These are phyloP conservation scores for Cryoendolithus antarcticus DNA, from an alignment of 2,329 filamentous ascomycete genomes.

Conservation along the genomic window DNA sequence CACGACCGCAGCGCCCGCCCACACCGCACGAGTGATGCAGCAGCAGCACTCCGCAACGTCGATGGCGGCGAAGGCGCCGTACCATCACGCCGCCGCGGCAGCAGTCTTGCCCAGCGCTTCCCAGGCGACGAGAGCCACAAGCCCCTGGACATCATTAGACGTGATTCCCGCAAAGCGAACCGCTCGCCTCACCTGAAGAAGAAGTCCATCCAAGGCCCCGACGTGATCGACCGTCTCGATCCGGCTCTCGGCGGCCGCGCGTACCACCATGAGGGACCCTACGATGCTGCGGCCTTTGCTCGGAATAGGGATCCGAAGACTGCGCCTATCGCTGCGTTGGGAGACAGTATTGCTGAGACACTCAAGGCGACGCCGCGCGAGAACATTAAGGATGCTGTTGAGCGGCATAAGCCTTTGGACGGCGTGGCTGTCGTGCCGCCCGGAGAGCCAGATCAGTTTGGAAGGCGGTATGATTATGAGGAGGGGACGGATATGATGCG, in stretches of 20 bases:
- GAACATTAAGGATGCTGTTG: constrained; percentile 61
- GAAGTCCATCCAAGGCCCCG: constrained; percentile 53
- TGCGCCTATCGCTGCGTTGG: constrained; percentile 67
- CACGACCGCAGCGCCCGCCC: constrained; percentile 10
- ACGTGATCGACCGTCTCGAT: constrained; percentile 73
- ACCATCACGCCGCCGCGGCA: constrained; percentile 29
- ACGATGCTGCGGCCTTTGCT: constrained; percentile 65
- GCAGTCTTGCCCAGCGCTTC: constrained; percentile 47
- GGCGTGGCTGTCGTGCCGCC: constrained; percentile 67
- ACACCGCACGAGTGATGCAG: neutral
- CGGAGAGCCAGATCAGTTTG: constrained; percentile 55
- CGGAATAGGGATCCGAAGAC: constrained; percentile 51
- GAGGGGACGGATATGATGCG: constrained; percentile 82
- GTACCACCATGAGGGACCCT: constrained; percentile 87
- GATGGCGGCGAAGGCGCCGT: constrained; percentile 12
- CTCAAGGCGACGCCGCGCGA: constrained; percentile 69
- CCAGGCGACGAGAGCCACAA: constrained; percentile 53
- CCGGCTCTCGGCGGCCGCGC: constrained; percentile 45
- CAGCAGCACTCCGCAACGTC: neutral
- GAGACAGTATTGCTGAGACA: constrained; percentile 60
- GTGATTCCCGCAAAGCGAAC: constrained; percentile 53
- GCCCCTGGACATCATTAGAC: constrained; percentile 54
- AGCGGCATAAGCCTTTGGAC: constrained; percentile 65
- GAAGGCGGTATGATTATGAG: constrained; percentile 62
- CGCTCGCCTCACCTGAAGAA: constrained; percentile 54